Base-by-base conservation (phyloP, 23 red algal species). In the Chondrus crispus region DNA sequence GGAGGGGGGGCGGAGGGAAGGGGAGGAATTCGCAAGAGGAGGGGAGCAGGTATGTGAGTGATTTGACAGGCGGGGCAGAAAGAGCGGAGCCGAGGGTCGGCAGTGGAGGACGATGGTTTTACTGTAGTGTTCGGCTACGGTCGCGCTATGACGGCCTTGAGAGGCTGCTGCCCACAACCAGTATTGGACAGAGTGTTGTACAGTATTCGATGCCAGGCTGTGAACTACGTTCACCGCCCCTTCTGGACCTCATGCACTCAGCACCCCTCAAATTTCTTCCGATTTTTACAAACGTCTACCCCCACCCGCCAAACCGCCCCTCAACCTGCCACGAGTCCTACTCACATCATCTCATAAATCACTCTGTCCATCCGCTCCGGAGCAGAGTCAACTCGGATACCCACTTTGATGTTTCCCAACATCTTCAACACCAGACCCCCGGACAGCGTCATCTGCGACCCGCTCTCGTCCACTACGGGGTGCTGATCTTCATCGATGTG, bases 351-450 rank as follows among this genome's bases (percentile, higher is more conserved):
- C 57, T 89, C 69, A 28, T 88, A 95, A 28, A 95, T 62, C 39
- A 95, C 93, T n/a, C 81, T 81, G 49, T 95, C 93, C 74, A 80
- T 81, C 46, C 87, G 51, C 62, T 95, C 89, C 2, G 82, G 84
- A 33, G 85, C 81, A 18, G 90, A 85, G 55, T 93, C 95, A 32
- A 97, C 69, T 50, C 85, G 42, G 0, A 97, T 91, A 40, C 78
- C 50, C 42, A 97, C 95, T 33, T 78, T 54, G 5, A 97, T 90
- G 35, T 42, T 50, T 38, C 81, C 80, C 60, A 97, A 52, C 54
- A 97, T 79, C 12, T 62, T 85, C 14, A 97, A 82, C 50, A 19
- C 46, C 6, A 74, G 85, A 19, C 95, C 95, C 63, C 89, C 87
- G 16, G 81, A 72, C 48, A 84, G 32, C 24, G 45, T 46, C 52